Conservation (phyloP, 495 filamentous ascomycete species). For the Penicillium bovifimosum region DNA sequence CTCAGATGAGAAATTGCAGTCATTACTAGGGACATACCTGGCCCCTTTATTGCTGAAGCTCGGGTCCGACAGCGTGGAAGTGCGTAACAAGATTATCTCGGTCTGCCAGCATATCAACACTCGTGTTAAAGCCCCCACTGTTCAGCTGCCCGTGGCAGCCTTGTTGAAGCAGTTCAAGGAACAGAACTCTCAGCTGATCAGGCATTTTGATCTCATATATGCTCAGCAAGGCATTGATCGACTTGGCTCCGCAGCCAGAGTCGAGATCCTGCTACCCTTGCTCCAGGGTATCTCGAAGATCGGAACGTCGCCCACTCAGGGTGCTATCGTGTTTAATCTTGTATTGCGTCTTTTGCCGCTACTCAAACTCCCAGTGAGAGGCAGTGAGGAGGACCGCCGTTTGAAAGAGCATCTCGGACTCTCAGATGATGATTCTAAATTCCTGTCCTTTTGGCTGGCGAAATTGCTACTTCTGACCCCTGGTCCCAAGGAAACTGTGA, state of each 20-base stretch:
- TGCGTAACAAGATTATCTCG: conserved; percentile 71
- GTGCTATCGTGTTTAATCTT: conserved; percentile 74
- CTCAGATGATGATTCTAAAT: conserved; percentile 62
- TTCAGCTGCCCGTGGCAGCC: conserved; percentile 76
- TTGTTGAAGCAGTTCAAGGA: conserved; percentile 89
- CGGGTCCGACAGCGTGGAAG: conserved; percentile 67
- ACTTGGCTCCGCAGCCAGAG: conserved; percentile 54
- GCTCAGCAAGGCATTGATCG: conserved; percentile 81
- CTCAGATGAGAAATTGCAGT: conserved; percentile 73
- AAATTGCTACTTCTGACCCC: conserved; percentile 71
- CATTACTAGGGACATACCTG: conserved; percentile 72
- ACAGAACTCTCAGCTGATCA: conserved; percentile 61
- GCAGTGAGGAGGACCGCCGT: conserved; percentile 67
- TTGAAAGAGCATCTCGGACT: conserved; percentile 63
- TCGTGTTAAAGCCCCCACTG: conserved; percentile 60
- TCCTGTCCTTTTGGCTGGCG: conserved; percentile 70
- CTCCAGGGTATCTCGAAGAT: conserved; percentile 68
- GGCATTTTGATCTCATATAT: conserved; percentile 84
- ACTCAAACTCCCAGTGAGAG: conserved; percentile 67
- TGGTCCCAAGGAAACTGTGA: conserved; percentile 33
- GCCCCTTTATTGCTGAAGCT: conserved; percentile 79
- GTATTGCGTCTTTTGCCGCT: conserved; percentile 68
- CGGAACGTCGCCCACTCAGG: conserved; percentile 55
- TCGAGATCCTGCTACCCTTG: conserved; percentile 64
- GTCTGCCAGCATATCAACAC: conserved; percentile 80